Conservation (phyloP, 2,329 filamentous ascomycete genomes). For the Ambrosiella cleistominuta region DNA sequence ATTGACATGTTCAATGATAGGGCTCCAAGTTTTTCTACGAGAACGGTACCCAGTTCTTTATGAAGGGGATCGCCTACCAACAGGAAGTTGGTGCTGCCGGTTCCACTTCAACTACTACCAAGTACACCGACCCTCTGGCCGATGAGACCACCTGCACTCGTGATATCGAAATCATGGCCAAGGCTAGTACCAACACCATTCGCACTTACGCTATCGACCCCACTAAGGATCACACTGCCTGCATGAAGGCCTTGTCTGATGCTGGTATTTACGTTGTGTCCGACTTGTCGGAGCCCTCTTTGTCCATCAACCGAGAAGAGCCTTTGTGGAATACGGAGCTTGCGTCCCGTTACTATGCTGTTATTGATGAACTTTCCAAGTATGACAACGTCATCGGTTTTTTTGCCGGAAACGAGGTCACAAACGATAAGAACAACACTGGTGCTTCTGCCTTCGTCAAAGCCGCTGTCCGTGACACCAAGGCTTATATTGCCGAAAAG, state of each 20-base stretch:
- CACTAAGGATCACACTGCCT: constrained; percentile 54
- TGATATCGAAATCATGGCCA: constrained; percentile 63
- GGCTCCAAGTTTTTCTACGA: constrained; percentile 82
- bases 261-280: constrained; percentile 91
- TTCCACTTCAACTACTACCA: constrained; percentile 24
- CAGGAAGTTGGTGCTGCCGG: constrained; percentile 49
- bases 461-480: constrained; percentile 89
- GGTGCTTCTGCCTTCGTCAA: constrained; percentile 86
- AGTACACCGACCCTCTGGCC: constrained; percentile 70
- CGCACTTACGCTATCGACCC: constrained; percentile 91
- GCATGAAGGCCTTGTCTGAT: constrained; percentile 67
- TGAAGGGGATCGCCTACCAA: constrained; percentile 92
- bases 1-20: constrained; percentile 21
- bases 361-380: constrained; percentile 63
- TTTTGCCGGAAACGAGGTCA: constrained; percentile 97
- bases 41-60: constrained; percentile 51
- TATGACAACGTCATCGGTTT: constrained; percentile 92
- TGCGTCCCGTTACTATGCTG: constrained; percentile 63
- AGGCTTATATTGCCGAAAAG: constrained; percentile 75
- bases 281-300: constrained; percentile 64
- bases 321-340: constrained; percentile 66
- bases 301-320: constrained; percentile 70
- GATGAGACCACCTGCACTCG: constrained; percentile 56
- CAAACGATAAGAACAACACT: constrained; percentile 79
- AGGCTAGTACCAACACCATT: constrained; percentile 78